Percentiles rank a stretch among this genome's conserved stretches.
phyloP scores from a whole-genome alignment of 495 filamentous ascomycete genomes.

The Mytilinidion resinicola region DNA sequence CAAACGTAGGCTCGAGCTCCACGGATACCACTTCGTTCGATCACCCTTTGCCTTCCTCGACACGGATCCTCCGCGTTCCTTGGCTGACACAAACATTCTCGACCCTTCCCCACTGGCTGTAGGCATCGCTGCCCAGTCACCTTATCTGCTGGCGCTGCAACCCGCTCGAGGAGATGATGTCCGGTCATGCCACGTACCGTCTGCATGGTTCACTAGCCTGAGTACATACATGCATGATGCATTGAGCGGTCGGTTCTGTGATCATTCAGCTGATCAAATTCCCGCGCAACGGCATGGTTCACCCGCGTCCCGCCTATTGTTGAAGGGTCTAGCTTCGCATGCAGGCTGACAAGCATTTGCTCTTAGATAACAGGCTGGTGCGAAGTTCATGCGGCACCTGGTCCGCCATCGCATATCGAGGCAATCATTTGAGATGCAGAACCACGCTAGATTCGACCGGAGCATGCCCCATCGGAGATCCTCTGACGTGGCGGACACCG shows the following conservation, averaged over 20 bases:
- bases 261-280: constrained; percentile 29
- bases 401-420: constrained; percentile 30
- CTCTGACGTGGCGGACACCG: constrained; percentile 33
- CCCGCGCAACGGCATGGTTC: constrained; percentile 25
- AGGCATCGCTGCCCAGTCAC: constrained; percentile 30
- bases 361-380: constrained; percentile 28
- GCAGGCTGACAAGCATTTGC: constrained; percentile 27
- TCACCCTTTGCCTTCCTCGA: constrained; percentile 15
- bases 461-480: constrained; percentile 33
- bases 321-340: constrained; percentile 24
- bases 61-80: constrained; percentile 10
- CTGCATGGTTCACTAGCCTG: constrained; percentile 18
- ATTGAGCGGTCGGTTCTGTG: constrained; percentile 16
- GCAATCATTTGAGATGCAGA: constrained; percentile 29
- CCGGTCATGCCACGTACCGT: constrained; percentile 22
- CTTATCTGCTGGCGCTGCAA: constrained; percentile 32
- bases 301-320: constrained; percentile 28
- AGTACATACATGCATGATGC: constrained; percentile 23
- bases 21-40: constrained; percentile 10
- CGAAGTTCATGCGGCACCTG: constrained; percentile 28
- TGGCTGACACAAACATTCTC: constrained; percentile 23
- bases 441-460: constrained; percentile 30
- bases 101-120: constrained; percentile 18
- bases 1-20: constrained; percentile 19
- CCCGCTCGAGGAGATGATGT: constrained; percentile 18